Base-by-base conservation (phyloP, 352 stramenopile species). In the Phytophthora kernoviae region DNA sequence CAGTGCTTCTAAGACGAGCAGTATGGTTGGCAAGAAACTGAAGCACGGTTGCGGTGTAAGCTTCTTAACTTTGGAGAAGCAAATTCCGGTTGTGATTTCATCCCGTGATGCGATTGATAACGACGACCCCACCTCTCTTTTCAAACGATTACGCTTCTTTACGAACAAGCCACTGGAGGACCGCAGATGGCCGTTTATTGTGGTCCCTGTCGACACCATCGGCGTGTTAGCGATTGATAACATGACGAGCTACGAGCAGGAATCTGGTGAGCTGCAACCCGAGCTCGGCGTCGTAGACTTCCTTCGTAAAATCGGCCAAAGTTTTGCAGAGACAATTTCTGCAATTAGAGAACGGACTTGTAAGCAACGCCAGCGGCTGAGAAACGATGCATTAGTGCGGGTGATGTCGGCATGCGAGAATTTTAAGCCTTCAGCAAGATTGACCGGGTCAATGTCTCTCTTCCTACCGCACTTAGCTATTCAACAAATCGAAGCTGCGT, bases 251-350 rank as follows among this genome's bases (percentile, higher is more conserved):
- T 90, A 92, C 37, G 73, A 72, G 24, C 61, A 62, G 0, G 52
- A 84, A 1, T 47, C 77, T 1, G 44, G 57, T 12, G 75, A 82
- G 36, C 1, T 52, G 0, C 81, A 91, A 17, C 85, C 85, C 14
- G 85, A 94, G 60, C 66, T 91, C 11, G 85, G 85, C 0, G 45
- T 94, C 11, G 73, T 93, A n/a, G 85, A 94, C 51, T 93, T 90
- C 46, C 49, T 94, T 9, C 64, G 68, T 8, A 77, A 73, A 37
- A 60, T 87, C 11, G 78, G 68, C 0, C 65, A 66, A 58, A 60
- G 54, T 55, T 71, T 71, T 5, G 57, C 40, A 8, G 51, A 71
- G 12, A 47, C 63, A 1, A 39, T 71, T 27, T n/a, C 47, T 15
- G 51, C 49, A 22, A 58, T 43, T 37, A 58, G 57, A 2, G 63